phyloP scores from a whole-genome alignment of 2,329 filamentous ascomycete genomes.

The Fusarium mangiferae region DNA sequence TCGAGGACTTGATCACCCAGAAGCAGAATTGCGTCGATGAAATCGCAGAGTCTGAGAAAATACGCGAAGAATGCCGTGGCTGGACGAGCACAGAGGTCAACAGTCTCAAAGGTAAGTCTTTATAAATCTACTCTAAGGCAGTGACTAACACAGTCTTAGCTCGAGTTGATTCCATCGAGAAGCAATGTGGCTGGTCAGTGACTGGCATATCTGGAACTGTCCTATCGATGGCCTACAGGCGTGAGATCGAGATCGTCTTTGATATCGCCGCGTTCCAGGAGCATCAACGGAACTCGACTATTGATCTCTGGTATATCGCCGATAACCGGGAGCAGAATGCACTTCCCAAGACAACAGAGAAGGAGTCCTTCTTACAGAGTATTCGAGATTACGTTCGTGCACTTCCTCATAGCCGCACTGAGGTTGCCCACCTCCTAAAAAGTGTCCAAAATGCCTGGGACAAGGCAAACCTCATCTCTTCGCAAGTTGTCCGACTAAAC shows the following conservation, averaged over 20 bases:
- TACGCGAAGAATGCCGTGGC: conserved; percentile 88
- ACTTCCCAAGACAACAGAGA: conserved; percentile 69
- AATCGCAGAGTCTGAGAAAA: conserved; percentile 83
- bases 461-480: conserved; percentile 66
- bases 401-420: conserved; percentile 67
- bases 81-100: conserved; percentile 88
- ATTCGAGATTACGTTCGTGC: conserved; percentile 75
- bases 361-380: conserved; percentile 79
- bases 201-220: conserved; percentile 69
- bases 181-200: conserved; percentile 76
- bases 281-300: conserved; percentile 60
- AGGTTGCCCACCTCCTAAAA: conserved; percentile 66
- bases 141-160: conserved; percentile 60
- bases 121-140: not conserved
- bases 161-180: conserved; percentile 73
- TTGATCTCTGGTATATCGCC: conserved; percentile 78
- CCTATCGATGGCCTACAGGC: conserved; percentile 78
- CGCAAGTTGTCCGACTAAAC: conserved; percentile 70
- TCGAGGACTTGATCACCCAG: conserved; percentile 70
- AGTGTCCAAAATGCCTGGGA: conserved; percentile 74
- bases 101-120: conserved; percentile 73
- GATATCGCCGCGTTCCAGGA: conserved; percentile 70
- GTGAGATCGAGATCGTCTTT: conserved; percentile 79
- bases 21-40: conserved; percentile 78
- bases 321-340: conserved; percentile 64